Evolutionary conservation across 2,329 filamentous ascomycete genomes (phyloP).

Genomic region (Pezicula neosporulosa): DNA sequence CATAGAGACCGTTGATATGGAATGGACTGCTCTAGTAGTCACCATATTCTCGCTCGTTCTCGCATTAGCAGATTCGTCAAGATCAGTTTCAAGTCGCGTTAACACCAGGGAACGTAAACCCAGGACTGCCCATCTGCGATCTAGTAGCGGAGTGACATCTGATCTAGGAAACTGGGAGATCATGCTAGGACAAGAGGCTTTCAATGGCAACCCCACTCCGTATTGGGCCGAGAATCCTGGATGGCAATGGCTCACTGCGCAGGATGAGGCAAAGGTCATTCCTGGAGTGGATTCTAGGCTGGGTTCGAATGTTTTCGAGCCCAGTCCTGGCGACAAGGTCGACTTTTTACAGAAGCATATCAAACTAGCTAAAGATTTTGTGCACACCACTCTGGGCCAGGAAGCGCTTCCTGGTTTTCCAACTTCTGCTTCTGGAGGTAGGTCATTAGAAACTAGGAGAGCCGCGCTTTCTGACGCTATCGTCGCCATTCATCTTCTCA

Average conservation of each 20-base stretch:
- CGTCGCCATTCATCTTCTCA: constrained; percentile 77
- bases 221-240: constrained; percentile 58
- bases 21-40: constrained; percentile 68
- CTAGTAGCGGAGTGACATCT: constrained; percentile 41
- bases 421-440: constrained; percentile 45
- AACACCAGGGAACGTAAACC: constrained; percentile 33
- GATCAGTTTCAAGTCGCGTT: constrained; percentile 28
- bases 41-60: constrained; percentile 63
- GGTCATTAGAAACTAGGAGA: constrained; percentile 53
- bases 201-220: constrained; percentile 32
- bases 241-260: constrained; percentile 71
- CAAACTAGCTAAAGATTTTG: constrained; percentile 61
- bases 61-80: constrained; percentile 45
- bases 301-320: constrained; percentile 8
- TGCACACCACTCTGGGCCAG: constrained; percentile 55
- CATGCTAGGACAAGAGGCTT: constrained; percentile 42
- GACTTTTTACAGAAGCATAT: constrained; percentile 50
- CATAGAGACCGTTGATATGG: constrained; percentile 45
- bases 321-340: constrained; percentile 44
- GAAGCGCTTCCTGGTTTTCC: constrained; percentile 61
- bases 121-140: constrained; percentile 37
- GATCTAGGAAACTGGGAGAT: constrained; percentile 39
- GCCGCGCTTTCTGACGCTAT: constrained; percentile 65
- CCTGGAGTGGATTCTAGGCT: constrained; percentile 22
- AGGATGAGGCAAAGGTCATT: constrained; percentile 33